Conservation (phyloP, 352 stramenopile species). For the Globisporangium polare region DNA sequence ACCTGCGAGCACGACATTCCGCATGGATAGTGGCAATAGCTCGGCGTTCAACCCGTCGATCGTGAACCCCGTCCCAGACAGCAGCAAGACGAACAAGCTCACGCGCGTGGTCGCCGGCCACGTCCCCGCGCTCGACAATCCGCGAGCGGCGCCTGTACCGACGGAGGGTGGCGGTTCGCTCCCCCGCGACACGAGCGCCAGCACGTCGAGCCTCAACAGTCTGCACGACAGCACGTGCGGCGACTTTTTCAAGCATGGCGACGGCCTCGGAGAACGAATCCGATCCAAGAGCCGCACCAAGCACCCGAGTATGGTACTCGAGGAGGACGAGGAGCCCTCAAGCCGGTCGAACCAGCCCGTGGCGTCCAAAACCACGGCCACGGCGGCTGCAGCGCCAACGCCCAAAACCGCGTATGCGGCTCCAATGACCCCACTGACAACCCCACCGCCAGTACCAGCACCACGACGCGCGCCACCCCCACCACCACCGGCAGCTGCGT, state of each 20-base stretch:
- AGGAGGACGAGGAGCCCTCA: conserved; percentile 16
- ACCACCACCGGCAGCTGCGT: conserved; percentile 9
- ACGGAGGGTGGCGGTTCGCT: conserved; percentile 7
- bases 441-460: not conserved
- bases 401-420: conserved; percentile 3
- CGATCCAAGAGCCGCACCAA: conserved; percentile 7
- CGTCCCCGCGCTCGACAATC: not conserved
- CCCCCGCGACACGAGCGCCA: conserved; percentile 15
- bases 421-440: conserved; percentile 4
- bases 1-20: conserved; percentile 13
- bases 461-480: conserved; percentile 7
- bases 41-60: not conserved
- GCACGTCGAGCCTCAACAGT: conserved; percentile 18
- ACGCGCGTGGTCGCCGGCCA: conserved; percentile 1
- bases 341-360: not conserved
- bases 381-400: not conserved
- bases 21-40: conserved; percentile 4
- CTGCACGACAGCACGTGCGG: conserved; percentile 20
- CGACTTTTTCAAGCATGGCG: conserved; percentile 17
- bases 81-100: conserved; percentile 10
- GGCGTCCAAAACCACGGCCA: not conserved
- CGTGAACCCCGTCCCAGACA: conserved; percentile 6
- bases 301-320: conserved; percentile 13
- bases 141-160: not conserved
- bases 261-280: conserved; percentile 14